Evolutionary conservation across 1,139 yeast genomes (phyloP), one percentile per base, ranked within the genome.

Genomic region (Yamadazyma kanchanaburiensis): DNA sequence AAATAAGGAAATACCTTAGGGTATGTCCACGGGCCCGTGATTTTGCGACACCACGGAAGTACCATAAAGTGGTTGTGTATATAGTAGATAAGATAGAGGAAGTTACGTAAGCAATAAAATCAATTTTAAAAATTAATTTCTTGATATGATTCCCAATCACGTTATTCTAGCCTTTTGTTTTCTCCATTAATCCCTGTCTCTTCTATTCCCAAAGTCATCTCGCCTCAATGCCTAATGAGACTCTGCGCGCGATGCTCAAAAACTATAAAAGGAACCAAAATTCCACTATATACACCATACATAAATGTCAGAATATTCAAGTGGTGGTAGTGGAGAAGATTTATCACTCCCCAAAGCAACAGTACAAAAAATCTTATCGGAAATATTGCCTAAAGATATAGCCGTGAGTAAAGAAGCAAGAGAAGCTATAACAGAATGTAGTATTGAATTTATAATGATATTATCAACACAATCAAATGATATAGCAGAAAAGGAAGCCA

Each of bases 371-470:
- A 87, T 91, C 31, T 82, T 91, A 15, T 74, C 91, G 2, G 98
- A 91, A 50, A 85, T 91, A 24, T 68, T 91, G 23, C 96, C 95
- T 11, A 65, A 78, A 14, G 96, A 89, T 49, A 70, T 87, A 31
- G 81, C 91, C 13, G 87, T 91, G 44, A 80, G 95, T 30, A 85
- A 89, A 45, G 98, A 91, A 43, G 95, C 97, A 5, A 70, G 97
- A 39, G 98, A 91, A 52, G 94, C 95, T 32, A 75, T 91, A 27
- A 91, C 94, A 26, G 96, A 91, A 53, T 88, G 96, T 55, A 89
- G 97, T 48, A 88, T 91, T 34, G 96, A 88, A 58, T 91, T 91
- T 52, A 83, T 94, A 37, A 91, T 91, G 94, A 87, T 91, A 41
- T 65, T 91, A 30, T 84, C 96, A 9, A 85, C 95, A 3, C 95